Evolutionary conservation across 2,329 filamentous ascomycete species (phyloP), one percentile per base, ranked within the genome.

Genomic region (Colletotrichum cereale): DNA sequence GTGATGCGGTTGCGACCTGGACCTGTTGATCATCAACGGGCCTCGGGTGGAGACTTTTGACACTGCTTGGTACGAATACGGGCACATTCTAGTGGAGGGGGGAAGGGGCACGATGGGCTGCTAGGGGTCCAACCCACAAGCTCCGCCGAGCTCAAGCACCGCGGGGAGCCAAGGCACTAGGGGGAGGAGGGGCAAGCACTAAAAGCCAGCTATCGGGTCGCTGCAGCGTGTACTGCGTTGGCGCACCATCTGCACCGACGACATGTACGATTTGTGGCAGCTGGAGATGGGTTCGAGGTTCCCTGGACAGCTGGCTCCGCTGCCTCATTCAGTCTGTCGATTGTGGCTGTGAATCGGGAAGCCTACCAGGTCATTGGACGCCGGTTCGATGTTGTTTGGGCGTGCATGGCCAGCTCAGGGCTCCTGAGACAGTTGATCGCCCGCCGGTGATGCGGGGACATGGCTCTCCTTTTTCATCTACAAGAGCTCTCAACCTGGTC

Each of bases 381-480:
- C 50, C 29, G 26, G 36, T 53, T 50, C 60, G 52, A 42, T 40
- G 24, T 48, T 31, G 58, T 47, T 63, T 55, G 61, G 44, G 52
- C 24, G 48, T 69, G 65, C 69, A 68, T 60, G 65, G 58, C 58
- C 69, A 72, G 53, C 69, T 72, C 58, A 69, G 53, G 60, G 56
- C 58, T 47, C 68, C 60, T 64, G 53, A 68, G 68, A 71, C 65
- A 63, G 21, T 36, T 58, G 58, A 69, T 72, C 65, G 65, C 65
- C 65, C 64, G 52, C 53, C 31, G 42, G 44, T 60, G 50, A 55
- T 64, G 69, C 58, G 68, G 68, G 62, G 65, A 69, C 58, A 47
- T 55, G 58, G 58, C 65, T 71, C 29, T 44, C 36, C 61, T 38
- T 31, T 66, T 16, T 36, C 8, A 58, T 34, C 26, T 60, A 50